These are phyloP conservation scores for Termitomyces sp. DNA, from an alignment of 768 basidiomycete species.

Conservation along the genomic window DNA sequence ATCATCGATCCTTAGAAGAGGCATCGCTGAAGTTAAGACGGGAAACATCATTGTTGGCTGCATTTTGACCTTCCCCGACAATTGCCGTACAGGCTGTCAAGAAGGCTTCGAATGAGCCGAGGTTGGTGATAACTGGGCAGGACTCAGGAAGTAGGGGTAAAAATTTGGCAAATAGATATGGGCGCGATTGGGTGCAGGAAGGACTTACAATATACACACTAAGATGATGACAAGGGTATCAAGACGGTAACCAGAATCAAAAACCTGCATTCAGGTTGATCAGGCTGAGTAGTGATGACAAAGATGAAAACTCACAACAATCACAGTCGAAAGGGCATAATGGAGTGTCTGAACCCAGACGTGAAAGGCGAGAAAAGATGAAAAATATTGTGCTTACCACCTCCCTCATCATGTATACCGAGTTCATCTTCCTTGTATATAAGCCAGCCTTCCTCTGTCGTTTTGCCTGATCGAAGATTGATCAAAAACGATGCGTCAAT, in stretches of 20 bases:
- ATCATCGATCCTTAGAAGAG: constrained; percentile 4
- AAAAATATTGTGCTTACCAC: constrained; percentile 45
- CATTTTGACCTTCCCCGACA: constrained; percentile 55
- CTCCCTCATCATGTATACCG: constrained; percentile 59
- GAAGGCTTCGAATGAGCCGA: constrained; percentile 58
- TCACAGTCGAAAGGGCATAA: constrained; percentile 87
- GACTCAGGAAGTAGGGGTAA: constrained; percentile 17
- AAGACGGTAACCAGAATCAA: constrained; percentile 7
- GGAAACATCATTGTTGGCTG: constrained; percentile 42
- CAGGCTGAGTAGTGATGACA: background rate
- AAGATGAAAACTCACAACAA: constrained; percentile 57
- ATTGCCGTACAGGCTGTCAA: constrained; percentile 31
- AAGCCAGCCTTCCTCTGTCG: constrained; percentile 73
- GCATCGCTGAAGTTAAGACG: constrained; percentile 1
- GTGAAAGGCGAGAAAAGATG: constrained; percentile 16
- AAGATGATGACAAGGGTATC: background rate
- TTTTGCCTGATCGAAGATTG: constrained; percentile 44
- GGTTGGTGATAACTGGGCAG: background rate
- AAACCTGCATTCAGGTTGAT: constrained; percentile 16
- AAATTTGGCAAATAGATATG: background rate
- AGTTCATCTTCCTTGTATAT: constrained; percentile 85
- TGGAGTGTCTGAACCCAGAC: constrained; percentile 56
- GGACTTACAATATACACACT: background rate
- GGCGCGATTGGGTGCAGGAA: background rate
- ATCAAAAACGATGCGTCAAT: constrained; percentile 1